These are phyloP conservation scores for Colletotrichum liriopes DNA, from an alignment of 2,329 filamentous ascomycete species.

Conservation along the genomic window DNA sequence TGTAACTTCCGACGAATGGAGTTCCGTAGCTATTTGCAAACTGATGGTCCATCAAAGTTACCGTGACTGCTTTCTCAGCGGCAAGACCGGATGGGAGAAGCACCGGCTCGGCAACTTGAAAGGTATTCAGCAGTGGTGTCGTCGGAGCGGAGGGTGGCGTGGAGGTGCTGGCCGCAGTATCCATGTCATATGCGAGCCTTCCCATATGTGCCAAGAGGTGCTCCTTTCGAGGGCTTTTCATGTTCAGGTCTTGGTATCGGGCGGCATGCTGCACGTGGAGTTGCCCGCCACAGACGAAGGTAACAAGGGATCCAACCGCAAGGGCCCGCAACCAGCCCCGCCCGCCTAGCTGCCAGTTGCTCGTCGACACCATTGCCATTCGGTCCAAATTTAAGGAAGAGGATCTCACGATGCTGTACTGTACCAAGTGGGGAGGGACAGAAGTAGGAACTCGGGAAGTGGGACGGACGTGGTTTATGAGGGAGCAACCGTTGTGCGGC, in stretches of 20 bases:
- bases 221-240: background rate
- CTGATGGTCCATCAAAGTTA: conserved; percentile 77
- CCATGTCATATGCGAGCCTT: conserved; percentile 25
- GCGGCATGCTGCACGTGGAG: conserved; percentile 21
- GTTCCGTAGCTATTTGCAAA: conserved; percentile 81
- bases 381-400: background rate
- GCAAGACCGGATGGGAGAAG: conserved; percentile 60
- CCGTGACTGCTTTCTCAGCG: conserved; percentile 49
- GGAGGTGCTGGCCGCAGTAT: background rate
- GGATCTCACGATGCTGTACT: background rate
- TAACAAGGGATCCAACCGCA: conserved; percentile 4
- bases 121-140: conserved; percentile 67
- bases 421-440: background rate
- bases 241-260: background rate
- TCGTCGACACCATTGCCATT: background rate
- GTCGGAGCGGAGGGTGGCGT: background rate
- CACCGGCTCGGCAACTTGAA: conserved; percentile 80
- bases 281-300: background rate
- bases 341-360: background rate
- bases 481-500: background rate
- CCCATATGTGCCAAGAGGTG: conserved; percentile 18
- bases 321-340: background rate
- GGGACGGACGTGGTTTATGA: conserved; percentile 1
- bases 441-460: background rate
- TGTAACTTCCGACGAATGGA: conserved; percentile 79